Conservation (phyloP, 768 basidiomycete species). For the Termitomyces sp. region DNA sequence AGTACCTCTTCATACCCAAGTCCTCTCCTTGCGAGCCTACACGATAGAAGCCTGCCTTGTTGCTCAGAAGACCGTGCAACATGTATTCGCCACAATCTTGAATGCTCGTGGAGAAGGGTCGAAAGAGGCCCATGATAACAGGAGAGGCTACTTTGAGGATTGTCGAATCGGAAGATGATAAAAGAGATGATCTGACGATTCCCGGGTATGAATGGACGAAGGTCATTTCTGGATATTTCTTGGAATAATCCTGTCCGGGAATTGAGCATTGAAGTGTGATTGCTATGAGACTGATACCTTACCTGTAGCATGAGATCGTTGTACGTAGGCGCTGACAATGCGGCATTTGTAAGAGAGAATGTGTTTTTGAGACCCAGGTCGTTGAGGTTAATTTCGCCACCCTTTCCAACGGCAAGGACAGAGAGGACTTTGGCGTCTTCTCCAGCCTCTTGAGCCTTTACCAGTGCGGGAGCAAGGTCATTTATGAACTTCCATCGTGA, state of each 20-base stretch:
- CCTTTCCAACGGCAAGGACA: slow-evolving; percentile 31
- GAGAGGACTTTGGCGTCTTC: slow-evolving; percentile 50
- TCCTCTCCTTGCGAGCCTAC: slow-evolving; percentile 26
- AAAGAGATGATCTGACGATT: slow-evolving; percentile 27
- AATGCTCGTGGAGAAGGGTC: slow-evolving; percentile 5
- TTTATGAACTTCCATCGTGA: slow-evolving; percentile 42
- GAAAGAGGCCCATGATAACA: slow-evolving; percentile 14
- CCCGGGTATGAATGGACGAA: slow-evolving; percentile 37
- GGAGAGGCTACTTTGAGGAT: slow-evolving; percentile 16
- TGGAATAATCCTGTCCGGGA: slow-evolving; percentile 25
- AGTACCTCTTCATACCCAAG: slow-evolving; percentile 25
- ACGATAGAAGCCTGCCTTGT: slow-evolving; percentile 22
- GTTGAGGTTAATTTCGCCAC: slow-evolving; percentile 32
- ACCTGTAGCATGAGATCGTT: slow-evolving; percentile 41
- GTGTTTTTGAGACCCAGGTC: slow-evolving; percentile 40
- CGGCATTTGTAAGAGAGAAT: slow-evolving; percentile 25
- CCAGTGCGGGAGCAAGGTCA: slow-evolving; percentile 37
- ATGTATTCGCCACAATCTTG: slow-evolving; percentile 23
- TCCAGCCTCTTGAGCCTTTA: slow-evolving; percentile 36
- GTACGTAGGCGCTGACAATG: slow-evolving; percentile 25
- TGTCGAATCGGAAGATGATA: slow-evolving; percentile 20
- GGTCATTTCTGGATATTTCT: slow-evolving; percentile 26
- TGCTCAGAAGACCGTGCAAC: slow-evolving; percentile 25
- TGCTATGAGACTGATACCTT: not conserved
- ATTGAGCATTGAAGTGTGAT: not conserved